A percentile compares a stretch with the other conserved stretches of the same genome.
These are phyloP conservation scores for Microthyrium microscopicum DNA, from an alignment of 2,329 filamentous ascomycete genomes.

Conservation along the genomic window DNA sequence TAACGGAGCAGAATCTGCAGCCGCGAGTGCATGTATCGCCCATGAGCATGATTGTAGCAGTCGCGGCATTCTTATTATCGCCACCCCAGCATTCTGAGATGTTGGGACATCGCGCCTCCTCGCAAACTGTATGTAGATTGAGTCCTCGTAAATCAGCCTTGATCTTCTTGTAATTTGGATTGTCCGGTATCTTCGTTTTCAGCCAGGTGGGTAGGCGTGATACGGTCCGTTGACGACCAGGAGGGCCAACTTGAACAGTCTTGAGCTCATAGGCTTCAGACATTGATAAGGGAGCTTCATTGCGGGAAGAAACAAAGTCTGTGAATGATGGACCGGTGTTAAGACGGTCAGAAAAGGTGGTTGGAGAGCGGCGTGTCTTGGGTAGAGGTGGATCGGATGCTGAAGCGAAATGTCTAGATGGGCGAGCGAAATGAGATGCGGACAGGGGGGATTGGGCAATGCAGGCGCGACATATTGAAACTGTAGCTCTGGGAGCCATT, in stretches of 20 bases:
- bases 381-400: neutral
- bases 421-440: too few species aligned
- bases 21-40: slow-evolving; percentile 94
- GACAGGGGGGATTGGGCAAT: too few species aligned
- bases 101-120: slow-evolving; percentile 93
- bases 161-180: slow-evolving; percentile 82
- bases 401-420: too few species aligned
- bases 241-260: slow-evolving; percentile 43
- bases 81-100: slow-evolving; percentile 98
- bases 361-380: slow-evolving; percentile 16
- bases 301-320: slow-evolving; percentile 39
- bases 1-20: slow-evolving; percentile 93
- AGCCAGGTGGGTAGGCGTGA: slow-evolving; percentile 80
- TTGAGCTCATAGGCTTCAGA: slow-evolving; percentile 43
- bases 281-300: slow-evolving; percentile 22
- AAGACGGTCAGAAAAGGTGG: slow-evolving; percentile 43
- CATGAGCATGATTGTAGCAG: slow-evolving; percentile 98
- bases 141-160: slow-evolving; percentile 84
- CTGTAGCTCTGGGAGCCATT: too few species aligned
- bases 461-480: too few species aligned
- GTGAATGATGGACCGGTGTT: slow-evolving; percentile 48
- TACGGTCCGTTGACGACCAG: slow-evolving; percentile 46
- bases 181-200: slow-evolving; percentile 82
- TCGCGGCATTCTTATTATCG: slow-evolving; percentile 70
- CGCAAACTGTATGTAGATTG: slow-evolving; percentile 73